phyloP scores from a whole-genome alignment of 2,329 filamentous ascomycete species.

The Orbilia quercus region DNA sequence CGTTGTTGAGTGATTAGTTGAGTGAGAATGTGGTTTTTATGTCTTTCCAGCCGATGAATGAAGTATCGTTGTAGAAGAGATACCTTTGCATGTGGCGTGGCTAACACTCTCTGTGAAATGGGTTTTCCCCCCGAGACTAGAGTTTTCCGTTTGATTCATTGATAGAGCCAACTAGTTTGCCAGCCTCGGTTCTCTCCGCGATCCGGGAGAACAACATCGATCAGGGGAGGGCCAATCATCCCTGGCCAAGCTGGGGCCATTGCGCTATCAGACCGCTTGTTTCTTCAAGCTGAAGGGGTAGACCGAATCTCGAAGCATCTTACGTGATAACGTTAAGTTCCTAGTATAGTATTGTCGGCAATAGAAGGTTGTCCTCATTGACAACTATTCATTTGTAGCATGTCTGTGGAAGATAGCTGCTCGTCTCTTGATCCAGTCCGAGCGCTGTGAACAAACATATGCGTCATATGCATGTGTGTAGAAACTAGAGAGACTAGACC shows the following conservation, averaged over 20 bases:
- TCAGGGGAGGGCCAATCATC: not conserved
- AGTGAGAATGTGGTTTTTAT: constrained; percentile 8
- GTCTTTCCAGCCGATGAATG: constrained; percentile 2
- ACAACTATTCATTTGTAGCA: constrained; percentile 11
- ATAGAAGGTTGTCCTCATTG: not conserved
- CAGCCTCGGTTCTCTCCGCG: not conserved
- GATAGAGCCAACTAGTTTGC: no score
- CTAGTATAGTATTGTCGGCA: not conserved
- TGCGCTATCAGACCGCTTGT: constrained; percentile 34
- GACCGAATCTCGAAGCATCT: constrained; percentile 6
- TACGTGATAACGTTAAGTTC: constrained; percentile 40
- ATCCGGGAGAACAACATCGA: not conserved
- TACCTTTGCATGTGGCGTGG: not conserved
- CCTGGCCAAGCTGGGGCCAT: constrained; percentile 30
- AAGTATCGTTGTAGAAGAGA: constrained; percentile 1
- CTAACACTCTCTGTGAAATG: not conserved
- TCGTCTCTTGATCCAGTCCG: not conserved
- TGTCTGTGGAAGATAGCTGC: not conserved
- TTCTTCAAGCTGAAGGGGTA: constrained; percentile 14
- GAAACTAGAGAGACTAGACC: not conserved
- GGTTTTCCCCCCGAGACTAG: no score
- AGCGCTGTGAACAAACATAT: constrained; percentile 18
- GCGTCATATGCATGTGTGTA: constrained; percentile 43
- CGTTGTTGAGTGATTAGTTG: no score
- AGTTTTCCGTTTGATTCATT: no score